These are phyloP conservation scores for Cyclotella sp. DNA, from an alignment of 108 stramenopile species.

Conservation along the genomic window DNA sequence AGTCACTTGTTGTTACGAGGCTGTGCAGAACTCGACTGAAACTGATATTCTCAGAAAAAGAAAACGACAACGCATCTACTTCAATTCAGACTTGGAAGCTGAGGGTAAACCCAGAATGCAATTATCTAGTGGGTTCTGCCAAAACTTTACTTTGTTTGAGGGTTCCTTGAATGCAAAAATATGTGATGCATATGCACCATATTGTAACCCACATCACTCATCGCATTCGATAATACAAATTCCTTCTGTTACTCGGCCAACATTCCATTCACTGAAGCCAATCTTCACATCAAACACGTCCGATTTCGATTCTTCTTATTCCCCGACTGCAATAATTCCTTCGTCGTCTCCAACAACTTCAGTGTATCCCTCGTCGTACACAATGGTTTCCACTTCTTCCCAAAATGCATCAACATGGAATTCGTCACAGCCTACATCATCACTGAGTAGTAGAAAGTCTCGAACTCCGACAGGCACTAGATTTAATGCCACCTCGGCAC, in stretches of 20 bases:
- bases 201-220: constrained; percentile 19
- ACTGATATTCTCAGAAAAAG: constrained; percentile 9
- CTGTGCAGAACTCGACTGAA: background rate
- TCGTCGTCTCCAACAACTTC: constrained; percentile 1
- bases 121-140: constrained; percentile 1
- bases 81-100: background rate
- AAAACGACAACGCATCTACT: constrained; percentile 11
- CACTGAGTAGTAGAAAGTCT: background rate
- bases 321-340: background rate
- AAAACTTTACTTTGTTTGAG: background rate
- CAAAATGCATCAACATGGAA: background rate
- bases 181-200: constrained; percentile 28
- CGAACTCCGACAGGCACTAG: background rate
- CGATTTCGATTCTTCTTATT: background rate
- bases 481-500: background rate
- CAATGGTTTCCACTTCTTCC: background rate
- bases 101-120: background rate
- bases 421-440: background rate
- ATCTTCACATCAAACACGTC: background rate
- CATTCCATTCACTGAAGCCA: background rate
- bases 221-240: background rate
- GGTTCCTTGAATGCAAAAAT: constrained; percentile 30
- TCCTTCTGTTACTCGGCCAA: background rate
- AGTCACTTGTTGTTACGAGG: constrained; percentile 26
- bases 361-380: background rate